phyloP scores from a whole-genome alignment of 768 basidiomycete genomes.

The Pisolithus orientalis region DNA sequence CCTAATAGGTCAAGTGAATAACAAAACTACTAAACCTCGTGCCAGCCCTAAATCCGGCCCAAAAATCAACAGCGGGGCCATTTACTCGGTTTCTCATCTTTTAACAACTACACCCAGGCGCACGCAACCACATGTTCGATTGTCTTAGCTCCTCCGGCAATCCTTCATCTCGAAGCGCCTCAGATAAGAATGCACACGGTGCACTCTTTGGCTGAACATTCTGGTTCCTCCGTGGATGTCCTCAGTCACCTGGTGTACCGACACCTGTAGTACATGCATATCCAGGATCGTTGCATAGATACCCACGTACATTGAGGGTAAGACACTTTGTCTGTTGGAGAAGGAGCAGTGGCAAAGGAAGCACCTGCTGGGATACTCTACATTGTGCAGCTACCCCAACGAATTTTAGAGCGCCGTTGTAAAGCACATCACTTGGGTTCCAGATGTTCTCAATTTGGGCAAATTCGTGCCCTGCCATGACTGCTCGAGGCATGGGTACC shows the following conservation, averaged over 20 bases:
- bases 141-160: constrained; percentile 32
- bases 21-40: background rate
- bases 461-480: no score
- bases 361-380: no score
- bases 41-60: constrained; percentile 43
- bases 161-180: constrained; percentile 52
- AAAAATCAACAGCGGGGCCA: background rate
- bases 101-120: constrained; percentile 56
- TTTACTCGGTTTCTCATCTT: constrained; percentile 37
- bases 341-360: no score
- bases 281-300: background rate
- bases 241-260: constrained; percentile 64
- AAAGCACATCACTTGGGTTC: no score
- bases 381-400: no score
- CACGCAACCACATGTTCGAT: constrained; percentile 51
- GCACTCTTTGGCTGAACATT: constrained; percentile 58
- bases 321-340: no score
- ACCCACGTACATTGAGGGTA: no score
- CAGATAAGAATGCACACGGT: constrained; percentile 40
- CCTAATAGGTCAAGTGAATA: no score
- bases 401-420: no score
- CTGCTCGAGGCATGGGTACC: no score
- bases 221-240: constrained; percentile 36
- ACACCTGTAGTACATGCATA: constrained; percentile 18
- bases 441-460: no score